A percentile compares a stretch with the other conserved stretches of the same genome.
These are phyloP conservation scores for Podaxis sp. DNA, from an alignment of 768 basidiomycete species.

Conservation along the genomic window DNA sequence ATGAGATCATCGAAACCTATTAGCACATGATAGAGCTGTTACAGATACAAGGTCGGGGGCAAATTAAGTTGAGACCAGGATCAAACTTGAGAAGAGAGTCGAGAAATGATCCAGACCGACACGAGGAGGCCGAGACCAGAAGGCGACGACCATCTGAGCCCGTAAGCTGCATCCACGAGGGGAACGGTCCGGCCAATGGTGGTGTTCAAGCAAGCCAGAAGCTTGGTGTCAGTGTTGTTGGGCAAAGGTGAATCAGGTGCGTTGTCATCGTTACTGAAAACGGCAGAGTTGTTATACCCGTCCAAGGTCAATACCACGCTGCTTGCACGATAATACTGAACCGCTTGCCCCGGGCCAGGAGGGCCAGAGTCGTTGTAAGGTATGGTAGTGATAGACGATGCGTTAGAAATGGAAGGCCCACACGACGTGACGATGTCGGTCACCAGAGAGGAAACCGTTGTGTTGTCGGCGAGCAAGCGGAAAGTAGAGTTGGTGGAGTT, in stretches of 20 bases:
- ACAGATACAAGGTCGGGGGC: not conserved
- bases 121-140: conserved; percentile 21
- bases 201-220: conserved; percentile 57
- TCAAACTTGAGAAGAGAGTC: conserved; percentile 20
- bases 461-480: conserved; percentile 46
- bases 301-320: conserved; percentile 61
- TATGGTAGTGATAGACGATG: conserved; percentile 21
- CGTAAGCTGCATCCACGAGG: conserved; percentile 40
- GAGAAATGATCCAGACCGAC: conserved; percentile 22
- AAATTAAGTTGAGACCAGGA: not conserved
- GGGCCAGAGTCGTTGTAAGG: conserved; percentile 31
- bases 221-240: conserved; percentile 40
- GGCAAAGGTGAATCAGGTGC: conserved; percentile 53
- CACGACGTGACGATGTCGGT: conserved; percentile 42
- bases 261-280: conserved; percentile 33
- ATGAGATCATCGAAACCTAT: too few relatives aligned
- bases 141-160: conserved; percentile 17
- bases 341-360: conserved; percentile 49
- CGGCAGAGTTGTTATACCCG: conserved; percentile 65
- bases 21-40: not conserved
- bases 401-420: conserved; percentile 22
- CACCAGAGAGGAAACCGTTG: conserved; percentile 43
- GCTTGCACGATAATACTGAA: conserved; percentile 73
- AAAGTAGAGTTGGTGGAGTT: conserved; percentile 38
- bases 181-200: conserved; percentile 62